Percentiles rank a stretch among this genome's conserved stretches.
phyloP scores from a whole-genome alignment of 2,329 filamentous ascomycete genomes.

The Penicillium sp. region DNA sequence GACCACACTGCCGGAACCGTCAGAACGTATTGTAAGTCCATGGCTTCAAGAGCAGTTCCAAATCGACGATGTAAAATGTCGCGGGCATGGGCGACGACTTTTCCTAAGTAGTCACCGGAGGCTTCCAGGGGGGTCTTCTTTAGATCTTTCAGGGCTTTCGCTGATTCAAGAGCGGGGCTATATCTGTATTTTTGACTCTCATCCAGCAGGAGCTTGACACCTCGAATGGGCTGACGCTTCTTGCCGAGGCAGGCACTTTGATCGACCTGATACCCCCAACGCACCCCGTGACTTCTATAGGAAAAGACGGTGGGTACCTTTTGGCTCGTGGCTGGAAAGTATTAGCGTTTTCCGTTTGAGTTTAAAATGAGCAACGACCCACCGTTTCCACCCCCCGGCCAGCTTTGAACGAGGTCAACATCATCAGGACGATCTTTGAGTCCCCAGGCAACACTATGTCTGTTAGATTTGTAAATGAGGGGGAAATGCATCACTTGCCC shows the following conservation, averaged over 20 bases:
- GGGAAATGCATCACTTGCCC: conserved; percentile 19
- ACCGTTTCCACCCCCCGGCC: conserved; percentile 30
- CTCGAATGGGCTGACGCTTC: conserved; percentile 14
- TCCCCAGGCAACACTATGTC: conserved; percentile 20
- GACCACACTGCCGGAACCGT: conserved; percentile 39
- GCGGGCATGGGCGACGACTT: conserved; percentile 6
- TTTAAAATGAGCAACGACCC: conserved; percentile 7
- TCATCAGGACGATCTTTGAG: conserved; percentile 14
- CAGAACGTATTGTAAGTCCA: conserved; percentile 28
- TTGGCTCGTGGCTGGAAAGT: conserved; percentile 1
- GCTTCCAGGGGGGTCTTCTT: conserved; percentile 1
- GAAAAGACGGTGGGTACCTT: conserved; percentile 24
- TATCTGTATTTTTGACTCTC: conserved; percentile 8
- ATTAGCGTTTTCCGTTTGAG: too few species aligned
- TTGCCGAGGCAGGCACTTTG: background rate
- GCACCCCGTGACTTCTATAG: conserved; percentile 7
- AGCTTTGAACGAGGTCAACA: conserved; percentile 24
- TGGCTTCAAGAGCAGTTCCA: conserved; percentile 7
- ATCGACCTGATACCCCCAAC: conserved; percentile 29
- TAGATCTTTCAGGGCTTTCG: background rate
- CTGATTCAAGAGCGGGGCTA: conserved; percentile 6
- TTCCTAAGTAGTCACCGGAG: conserved; percentile 12
- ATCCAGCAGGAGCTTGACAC: conserved; percentile 23
- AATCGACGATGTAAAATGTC: conserved; percentile 11
- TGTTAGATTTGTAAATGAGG: background rate